A percentile compares a stretch with the other conserved stretches of the same genome.
phyloP scores from a whole-genome alignment of 768 basidiomycete genomes.

The Lactarius evosmus region DNA sequence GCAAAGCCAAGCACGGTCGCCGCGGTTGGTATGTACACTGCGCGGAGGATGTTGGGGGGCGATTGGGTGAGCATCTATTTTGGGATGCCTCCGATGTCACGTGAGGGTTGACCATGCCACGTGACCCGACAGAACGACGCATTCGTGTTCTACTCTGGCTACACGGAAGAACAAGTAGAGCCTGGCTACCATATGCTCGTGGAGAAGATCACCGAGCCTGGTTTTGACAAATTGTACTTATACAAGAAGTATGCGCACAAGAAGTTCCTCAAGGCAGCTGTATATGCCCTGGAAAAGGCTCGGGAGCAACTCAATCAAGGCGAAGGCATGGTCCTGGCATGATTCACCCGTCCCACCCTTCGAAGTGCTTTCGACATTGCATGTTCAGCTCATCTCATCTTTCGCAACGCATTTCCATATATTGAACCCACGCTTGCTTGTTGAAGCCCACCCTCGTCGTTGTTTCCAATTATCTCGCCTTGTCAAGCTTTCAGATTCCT shows the following conservation, averaged over 20 bases:
- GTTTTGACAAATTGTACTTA: slow-evolving; percentile 81
- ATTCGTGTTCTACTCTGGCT: slow-evolving; percentile 91
- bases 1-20: slow-evolving; percentile 93
- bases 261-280: slow-evolving; percentile 92
- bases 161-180: slow-evolving; percentile 82
- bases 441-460: slow-evolving; percentile 24
- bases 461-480: slow-evolving; percentile 26
- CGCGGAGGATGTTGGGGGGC: slow-evolving; percentile 89
- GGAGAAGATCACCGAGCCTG: slow-evolving; percentile 74
- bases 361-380: slow-evolving; percentile 13
- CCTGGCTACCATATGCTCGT: slow-evolving; percentile 79
- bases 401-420: slow-evolving; percentile 19
- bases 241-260: slow-evolving; percentile 97
- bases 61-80: slow-evolving; percentile 77
- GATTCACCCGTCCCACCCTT: slow-evolving; percentile 10
- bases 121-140: slow-evolving; percentile 70
- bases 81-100: slow-evolving; percentile 26
- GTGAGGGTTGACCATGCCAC: slow-evolving; percentile 30
- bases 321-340: slow-evolving; percentile 28
- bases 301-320: slow-evolving; percentile 36
- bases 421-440: slow-evolving; percentile 20
- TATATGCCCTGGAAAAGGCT: slow-evolving; percentile 76
- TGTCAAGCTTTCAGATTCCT: slow-evolving; percentile 25
- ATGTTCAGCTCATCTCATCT: slow-evolving; percentile 16
- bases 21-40: slow-evolving; percentile 96